Evolutionary conservation across 2,329 filamentous ascomycete species (phyloP).

Genomic region (Talaromyces sp.): DNA sequence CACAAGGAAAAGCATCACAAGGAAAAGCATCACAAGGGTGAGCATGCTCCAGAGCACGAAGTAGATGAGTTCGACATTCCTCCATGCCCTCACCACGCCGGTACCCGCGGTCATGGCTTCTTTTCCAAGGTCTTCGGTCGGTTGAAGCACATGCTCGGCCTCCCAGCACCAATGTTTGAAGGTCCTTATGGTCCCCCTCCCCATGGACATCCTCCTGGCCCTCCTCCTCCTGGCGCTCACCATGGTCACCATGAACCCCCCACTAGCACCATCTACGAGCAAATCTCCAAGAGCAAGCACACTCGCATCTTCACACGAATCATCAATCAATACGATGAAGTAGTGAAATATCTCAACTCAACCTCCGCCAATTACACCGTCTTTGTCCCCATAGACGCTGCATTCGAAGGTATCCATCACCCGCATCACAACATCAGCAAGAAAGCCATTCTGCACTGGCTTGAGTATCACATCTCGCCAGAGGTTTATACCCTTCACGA

Average conservation of each 20-base stretch:
- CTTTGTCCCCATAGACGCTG: constrained; percentile 72
- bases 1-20: not conserved
- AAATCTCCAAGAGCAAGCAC: constrained; percentile 70
- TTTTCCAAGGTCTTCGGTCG: constrained; percentile 9
- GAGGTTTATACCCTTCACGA: constrained; percentile 63
- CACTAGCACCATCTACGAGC: constrained; percentile 73
- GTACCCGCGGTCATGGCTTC: not conserved
- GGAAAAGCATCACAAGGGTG: not conserved
- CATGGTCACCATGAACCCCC: constrained; percentile 34
- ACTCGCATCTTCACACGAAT: constrained; percentile 71
- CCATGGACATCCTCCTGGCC: not conserved
- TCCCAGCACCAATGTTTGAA: not conserved
- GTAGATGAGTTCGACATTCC: not conserved
- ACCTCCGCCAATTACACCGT: constrained; percentile 69
- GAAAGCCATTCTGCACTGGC: constrained; percentile 64
- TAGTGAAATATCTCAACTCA: constrained; percentile 69
- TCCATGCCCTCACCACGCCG: not conserved
- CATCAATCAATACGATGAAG: constrained; percentile 66
- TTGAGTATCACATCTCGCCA: constrained; percentile 70
- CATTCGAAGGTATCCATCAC: constrained; percentile 64
- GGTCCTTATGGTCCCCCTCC: not conserved
- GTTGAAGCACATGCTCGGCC: constrained; percentile 8
- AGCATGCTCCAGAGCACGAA: not conserved
- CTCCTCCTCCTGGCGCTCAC: not conserved
- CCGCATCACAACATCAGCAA: constrained; percentile 61